These are phyloP conservation scores for Ophiostoma sp. DNA, from an alignment of 2,329 filamentous ascomycete species.

Conservation along the genomic window DNA sequence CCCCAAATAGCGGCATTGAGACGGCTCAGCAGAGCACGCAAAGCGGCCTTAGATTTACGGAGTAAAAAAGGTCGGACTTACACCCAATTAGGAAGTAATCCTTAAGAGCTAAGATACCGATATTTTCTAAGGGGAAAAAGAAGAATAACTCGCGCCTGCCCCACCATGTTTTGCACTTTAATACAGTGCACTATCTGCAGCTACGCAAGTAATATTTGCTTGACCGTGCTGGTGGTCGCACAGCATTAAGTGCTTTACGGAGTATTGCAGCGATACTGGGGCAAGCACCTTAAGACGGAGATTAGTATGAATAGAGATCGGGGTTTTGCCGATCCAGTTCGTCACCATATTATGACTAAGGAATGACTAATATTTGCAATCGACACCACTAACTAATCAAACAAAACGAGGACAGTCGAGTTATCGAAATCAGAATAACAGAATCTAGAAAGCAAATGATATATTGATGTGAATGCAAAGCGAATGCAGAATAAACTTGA, in stretches of 20 bases:
- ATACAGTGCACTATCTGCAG: slow-evolving; percentile 3
- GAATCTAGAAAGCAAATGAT: background rate
- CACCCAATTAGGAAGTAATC: background rate
- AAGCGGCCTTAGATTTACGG: background rate
- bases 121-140: background rate
- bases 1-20: background rate
- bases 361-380: background rate
- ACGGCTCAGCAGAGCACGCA: background rate
- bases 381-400: background rate
- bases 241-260: slow-evolving; percentile 8
- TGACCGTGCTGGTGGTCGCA: background rate
- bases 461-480: slow-evolving; percentile 6
- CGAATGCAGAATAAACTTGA: background rate
- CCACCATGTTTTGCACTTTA: background rate
- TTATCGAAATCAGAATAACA: background rate
- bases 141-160: background rate
- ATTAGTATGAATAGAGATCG: background rate
- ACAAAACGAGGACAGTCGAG: background rate
- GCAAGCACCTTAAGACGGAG: background rate
- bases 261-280: background rate
- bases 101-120: background rate
- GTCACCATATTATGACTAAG: background rate
- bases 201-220: slow-evolving; percentile 4
- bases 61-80: background rate
- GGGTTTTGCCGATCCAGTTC: background rate